Evolutionary conservation across 1,284 basidiomycete species (phyloP).

Genomic region (Ustilago lituana): DNA sequence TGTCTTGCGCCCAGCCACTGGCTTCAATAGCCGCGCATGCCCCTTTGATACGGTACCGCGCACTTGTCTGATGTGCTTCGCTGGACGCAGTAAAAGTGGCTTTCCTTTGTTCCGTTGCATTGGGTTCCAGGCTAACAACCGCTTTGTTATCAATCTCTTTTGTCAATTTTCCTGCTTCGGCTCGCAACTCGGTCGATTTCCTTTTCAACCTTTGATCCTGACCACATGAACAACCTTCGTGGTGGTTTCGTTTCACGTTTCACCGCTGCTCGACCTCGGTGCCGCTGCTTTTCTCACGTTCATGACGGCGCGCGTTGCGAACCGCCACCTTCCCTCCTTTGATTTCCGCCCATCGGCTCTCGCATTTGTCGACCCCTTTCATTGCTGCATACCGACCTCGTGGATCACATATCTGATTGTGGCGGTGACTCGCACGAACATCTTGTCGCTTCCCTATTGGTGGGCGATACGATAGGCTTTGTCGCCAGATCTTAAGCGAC

Average conservation of each 20-base stretch:
- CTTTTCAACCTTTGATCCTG: neutral
- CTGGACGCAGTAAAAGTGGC: neutral
- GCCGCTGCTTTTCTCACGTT: no score
- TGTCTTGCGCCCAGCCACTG: constrained; percentile 7
- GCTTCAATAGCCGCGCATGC: neutral
- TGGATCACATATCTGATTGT: neutral
- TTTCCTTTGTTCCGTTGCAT: constrained; percentile 4
- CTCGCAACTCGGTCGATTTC: neutral
- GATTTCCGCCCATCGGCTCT: no score
- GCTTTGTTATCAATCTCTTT: neutral
- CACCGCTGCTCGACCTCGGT: no score
- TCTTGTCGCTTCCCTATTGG: no score
- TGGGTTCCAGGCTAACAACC: constrained; percentile 5
- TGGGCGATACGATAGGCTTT: constrained; percentile 19
- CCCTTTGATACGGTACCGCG: neutral
- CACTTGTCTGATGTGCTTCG: no score
- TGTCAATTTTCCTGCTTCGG: neutral
- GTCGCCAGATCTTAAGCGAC: constrained; percentile 58
- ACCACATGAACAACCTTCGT: no score
- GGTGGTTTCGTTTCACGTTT: no score
- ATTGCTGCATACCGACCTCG: neutral
- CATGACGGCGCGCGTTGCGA: no score
- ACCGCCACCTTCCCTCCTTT: no score
- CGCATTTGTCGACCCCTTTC: constrained; percentile 1
- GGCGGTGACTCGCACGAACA: no score